Conservation (phyloP, 192 early-diverging fungal genomes). For the Backusella tuberculispora region DNA sequence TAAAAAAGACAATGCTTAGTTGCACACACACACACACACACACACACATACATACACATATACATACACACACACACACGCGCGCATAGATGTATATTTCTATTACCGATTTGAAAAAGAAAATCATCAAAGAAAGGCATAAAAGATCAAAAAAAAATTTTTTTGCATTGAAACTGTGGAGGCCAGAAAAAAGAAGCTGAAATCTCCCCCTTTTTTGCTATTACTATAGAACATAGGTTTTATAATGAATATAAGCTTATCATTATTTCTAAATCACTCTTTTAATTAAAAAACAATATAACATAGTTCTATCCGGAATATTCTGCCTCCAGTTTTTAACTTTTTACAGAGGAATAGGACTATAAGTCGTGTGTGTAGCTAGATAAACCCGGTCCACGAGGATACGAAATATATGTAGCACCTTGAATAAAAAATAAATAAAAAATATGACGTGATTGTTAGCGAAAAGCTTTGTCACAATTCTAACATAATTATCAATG, state of each 20-base stretch:
- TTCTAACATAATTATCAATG: not conserved
- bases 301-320: not conserved
- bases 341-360: not conserved
- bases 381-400: not conserved
- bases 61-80: not conserved
- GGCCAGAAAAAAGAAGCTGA: not conserved
- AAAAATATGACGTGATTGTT: slow-evolving; percentile 14
- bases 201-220: not conserved
- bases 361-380: too few relatives aligned
- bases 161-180: slow-evolving; percentile 3
- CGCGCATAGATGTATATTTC: not conserved
- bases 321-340: not conserved
- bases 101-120: not conserved
- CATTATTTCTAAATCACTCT: not conserved
- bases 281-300: not conserved
- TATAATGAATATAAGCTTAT: slow-evolving; percentile 10
- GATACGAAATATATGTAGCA: not conserved
- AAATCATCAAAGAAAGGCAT: not conserved
- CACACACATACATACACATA: too few relatives aligned
- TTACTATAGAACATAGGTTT: slow-evolving; percentile 3
- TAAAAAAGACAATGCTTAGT: not conserved
- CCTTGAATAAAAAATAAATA: not conserved
- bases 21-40: not conserved
- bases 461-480: not conserved
- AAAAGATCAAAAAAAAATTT: not conserved